Conservation (phyloP, 257 asterid species). For the Solanum piurae region DNA sequence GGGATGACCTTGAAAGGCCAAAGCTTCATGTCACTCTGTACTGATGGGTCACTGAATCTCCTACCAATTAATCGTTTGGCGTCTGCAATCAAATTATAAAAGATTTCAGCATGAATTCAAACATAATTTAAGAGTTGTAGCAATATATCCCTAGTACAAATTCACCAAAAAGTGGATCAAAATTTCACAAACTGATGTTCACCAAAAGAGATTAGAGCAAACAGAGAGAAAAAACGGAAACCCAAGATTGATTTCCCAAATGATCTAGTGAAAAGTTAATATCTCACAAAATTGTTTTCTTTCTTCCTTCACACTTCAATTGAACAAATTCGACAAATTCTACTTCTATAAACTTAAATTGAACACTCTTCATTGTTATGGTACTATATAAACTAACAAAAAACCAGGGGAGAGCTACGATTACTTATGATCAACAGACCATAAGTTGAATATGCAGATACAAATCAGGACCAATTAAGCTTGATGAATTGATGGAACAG, state of each 20-base stretch:
- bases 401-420: neutral
- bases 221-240: too few relatives aligned
- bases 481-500: neutral
- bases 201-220: neutral
- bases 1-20: conserved; percentile 29
- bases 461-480: neutral
- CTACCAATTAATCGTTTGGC: conserved; percentile 27
- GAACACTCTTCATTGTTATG: neutral
- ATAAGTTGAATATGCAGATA: neutral
- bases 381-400: neutral
- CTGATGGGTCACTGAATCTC: conserved; percentile 22
- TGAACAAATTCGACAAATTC: neutral
- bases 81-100: neutral
- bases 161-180: neutral
- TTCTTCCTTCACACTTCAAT: neutral
- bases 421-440: neutral
- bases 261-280: too few relatives aligned
- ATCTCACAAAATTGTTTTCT: neutral
- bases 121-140: neutral
- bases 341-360: neutral
- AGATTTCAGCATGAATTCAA: neutral
- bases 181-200: neutral
- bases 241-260: too few relatives aligned
- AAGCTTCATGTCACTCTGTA: conserved; percentile 19
- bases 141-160: neutral